Evolutionary conservation across 352 stramenopile species (phyloP), one percentile per base, ranked within the genome.

Genomic region (Globisporangium heterothallicum): DNA sequence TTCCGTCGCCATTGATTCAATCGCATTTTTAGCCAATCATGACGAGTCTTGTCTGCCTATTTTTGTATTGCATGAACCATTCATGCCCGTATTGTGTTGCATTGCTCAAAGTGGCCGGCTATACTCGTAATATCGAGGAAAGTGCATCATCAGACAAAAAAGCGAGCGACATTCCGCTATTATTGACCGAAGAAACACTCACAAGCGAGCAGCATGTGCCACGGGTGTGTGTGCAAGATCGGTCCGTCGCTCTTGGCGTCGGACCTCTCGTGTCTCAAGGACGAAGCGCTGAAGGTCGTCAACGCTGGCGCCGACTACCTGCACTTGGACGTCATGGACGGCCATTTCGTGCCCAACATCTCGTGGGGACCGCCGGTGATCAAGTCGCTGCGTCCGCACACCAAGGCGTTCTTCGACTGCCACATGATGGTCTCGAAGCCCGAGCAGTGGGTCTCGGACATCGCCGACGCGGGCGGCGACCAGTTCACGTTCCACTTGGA

Each of bases 241-340:
- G 88, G 86, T 18, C 95, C 95, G 36, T 98, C 91, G 32, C 76
- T 98, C 51, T 68, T 98, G 32, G 89, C 93, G 43, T 97, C 87
- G 35, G 95, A 99, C 64, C 77, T 99, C 45, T 95, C 92, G 44
- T 88, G 86, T 56, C 72, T 98, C 44, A 94, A 94, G 42, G 78
- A 92, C 27, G 94, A 98, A 64, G 73, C 88, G 18, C 71, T 91
- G 29, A 86, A 93, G 53, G 86, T 98, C n/a, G 68, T 98, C 35
- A 65, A 68, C 7, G 78, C 84, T 0, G 94, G 94, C 21, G 94
- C 95, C 40, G 92, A 98, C 73, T 98, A 96, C 72, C 72, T 99
- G 29, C 96, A 99, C 67, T 63, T 99, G 60, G 96, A 99, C 74
- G 88, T 99, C 34, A 99, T 99, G 95, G 95, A 99, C 73, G 95